These are phyloP conservation scores for Paradendryphiella salina DNA, from an alignment of 2,329 filamentous ascomycete genomes.

Conservation along the genomic window DNA sequence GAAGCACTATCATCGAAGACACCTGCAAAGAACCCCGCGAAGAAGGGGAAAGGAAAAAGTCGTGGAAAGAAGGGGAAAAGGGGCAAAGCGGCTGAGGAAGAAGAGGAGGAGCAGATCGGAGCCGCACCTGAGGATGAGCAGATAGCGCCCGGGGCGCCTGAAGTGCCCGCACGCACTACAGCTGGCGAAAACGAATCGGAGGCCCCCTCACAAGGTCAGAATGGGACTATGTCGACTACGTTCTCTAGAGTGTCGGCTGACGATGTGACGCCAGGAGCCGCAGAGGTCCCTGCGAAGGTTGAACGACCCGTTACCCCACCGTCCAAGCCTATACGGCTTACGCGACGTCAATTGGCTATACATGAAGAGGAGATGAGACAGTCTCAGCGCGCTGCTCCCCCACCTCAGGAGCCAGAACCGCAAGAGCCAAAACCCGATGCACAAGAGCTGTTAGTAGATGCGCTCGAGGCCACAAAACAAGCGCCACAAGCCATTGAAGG, in stretches of 20 bases:
- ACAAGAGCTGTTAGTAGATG: conserved; percentile 12
- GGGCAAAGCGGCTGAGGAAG: conserved; percentile 22
- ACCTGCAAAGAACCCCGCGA: conserved; percentile 38
- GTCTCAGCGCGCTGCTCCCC: conserved; percentile 21
- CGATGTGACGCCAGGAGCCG: conserved; percentile 20
- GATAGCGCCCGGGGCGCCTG: conserved; percentile 25
- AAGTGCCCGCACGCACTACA: conserved; percentile 24
- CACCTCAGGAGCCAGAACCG: conserved; percentile 16
- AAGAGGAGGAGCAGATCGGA: conserved; percentile 21
- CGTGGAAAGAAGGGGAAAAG: conserved; percentile 35
- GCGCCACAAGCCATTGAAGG: neutral
- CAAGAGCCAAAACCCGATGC: conserved; percentile 4
- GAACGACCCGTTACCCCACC: conserved; percentile 31
- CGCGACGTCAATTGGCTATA: conserved; percentile 43
- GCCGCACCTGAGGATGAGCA: conserved; percentile 26
- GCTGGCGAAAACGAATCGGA: conserved; percentile 27
- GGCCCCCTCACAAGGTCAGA: conserved; percentile 22
- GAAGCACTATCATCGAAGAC: conserved; percentile 32
- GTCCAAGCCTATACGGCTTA: conserved; percentile 37
- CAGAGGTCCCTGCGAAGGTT: conserved; percentile 24
- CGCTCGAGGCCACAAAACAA: conserved; percentile 2
- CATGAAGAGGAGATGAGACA: conserved; percentile 38
- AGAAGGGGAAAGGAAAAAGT: conserved; percentile 35
- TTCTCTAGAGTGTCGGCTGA: conserved; percentile 20
- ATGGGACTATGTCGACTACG: conserved; percentile 4